phyloP scores from a whole-genome alignment of 345 rosid species.

The Odontarrhena argentea region DNA sequence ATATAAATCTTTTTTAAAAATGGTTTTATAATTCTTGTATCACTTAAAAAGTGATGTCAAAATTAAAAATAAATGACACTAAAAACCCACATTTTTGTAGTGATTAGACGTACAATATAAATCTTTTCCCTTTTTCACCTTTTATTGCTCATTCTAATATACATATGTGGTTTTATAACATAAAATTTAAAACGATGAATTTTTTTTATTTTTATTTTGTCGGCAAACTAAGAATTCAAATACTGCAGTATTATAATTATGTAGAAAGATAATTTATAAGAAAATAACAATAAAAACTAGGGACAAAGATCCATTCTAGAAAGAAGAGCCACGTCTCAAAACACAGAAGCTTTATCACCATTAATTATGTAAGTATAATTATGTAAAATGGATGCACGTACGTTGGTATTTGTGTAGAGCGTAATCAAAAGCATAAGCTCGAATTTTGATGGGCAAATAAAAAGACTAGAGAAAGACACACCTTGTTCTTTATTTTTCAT shows the following conservation, averaged over 20 bases:
- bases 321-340: conserved; percentile 42
- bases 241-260: background rate
- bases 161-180: too few relatives aligned
- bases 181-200: too few relatives aligned
- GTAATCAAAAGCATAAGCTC: conserved; percentile 45
- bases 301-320: conserved; percentile 42
- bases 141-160: too few relatives aligned
- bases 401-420: conserved; percentile 37
- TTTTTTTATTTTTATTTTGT: too few relatives aligned
- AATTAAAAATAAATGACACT: too few relatives aligned
- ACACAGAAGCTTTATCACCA: conserved; percentile 38
- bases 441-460: conserved; percentile 35
- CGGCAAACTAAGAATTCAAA: conserved; percentile 5
- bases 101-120: too few relatives aligned
- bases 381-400: conserved; percentile 34
- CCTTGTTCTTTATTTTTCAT: conserved; percentile 34
- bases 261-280: conserved; percentile 13
- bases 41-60: too few relatives aligned
- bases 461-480: conserved; percentile 41
- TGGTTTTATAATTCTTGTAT: too few relatives aligned
- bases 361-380: conserved; percentile 25
- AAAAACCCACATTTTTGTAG: too few relatives aligned
- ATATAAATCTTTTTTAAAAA: too few relatives aligned
- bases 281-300: conserved; percentile 6
- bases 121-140: too few relatives aligned